These are phyloP conservation scores for Acanthamoeba triangularis DNA, from an alignment of 208 protist genomes.

Conservation along the genomic window DNA sequence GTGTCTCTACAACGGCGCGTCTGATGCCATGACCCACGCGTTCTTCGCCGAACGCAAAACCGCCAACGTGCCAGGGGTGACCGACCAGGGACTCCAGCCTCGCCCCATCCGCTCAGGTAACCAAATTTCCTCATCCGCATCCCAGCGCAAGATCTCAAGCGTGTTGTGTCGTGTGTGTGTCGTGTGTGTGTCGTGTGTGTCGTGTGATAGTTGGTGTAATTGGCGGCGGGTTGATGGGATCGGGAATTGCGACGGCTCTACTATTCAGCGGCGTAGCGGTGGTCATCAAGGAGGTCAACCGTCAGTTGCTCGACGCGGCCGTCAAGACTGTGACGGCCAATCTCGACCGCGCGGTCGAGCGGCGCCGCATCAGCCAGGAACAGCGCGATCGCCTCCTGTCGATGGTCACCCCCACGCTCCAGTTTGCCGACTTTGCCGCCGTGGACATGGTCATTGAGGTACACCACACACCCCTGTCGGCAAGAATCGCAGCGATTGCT, in stretches of 20 bases:
- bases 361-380: conserved; percentile 74
- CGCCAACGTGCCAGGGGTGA: conserved; percentile 48
- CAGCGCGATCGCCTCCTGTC: not conserved
- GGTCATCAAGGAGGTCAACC: conserved; percentile 92
- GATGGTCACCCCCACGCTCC: conserved; percentile 61
- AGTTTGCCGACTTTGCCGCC: not conserved
- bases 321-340: conserved; percentile 79
- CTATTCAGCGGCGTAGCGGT: conserved; percentile 89
- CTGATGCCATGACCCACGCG: conserved; percentile 91
- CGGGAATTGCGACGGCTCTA: conserved; percentile 91
- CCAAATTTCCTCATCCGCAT: not conserved
- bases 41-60: conserved; percentile 88
- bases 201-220: conserved; percentile 89
- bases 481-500: not conserved
- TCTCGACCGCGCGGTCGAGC: conserved; percentile 15
- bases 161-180: too few species aligned
- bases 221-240: conserved; percentile 93
- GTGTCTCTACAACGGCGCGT: conserved; percentile 84
- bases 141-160: not conserved
- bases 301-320: conserved; percentile 75
- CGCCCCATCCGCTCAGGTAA: conserved; percentile 43
- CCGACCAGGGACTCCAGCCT: conserved; percentile 26
- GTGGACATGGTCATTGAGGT: conserved; percentile 79
- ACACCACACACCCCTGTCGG: conserved; percentile 76
- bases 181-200: too few species aligned